Evolutionary conservation across 805 yeast species (phyloP), one percentile per base, ranked within the genome.

Genomic region (Candida boleticola): DNA sequence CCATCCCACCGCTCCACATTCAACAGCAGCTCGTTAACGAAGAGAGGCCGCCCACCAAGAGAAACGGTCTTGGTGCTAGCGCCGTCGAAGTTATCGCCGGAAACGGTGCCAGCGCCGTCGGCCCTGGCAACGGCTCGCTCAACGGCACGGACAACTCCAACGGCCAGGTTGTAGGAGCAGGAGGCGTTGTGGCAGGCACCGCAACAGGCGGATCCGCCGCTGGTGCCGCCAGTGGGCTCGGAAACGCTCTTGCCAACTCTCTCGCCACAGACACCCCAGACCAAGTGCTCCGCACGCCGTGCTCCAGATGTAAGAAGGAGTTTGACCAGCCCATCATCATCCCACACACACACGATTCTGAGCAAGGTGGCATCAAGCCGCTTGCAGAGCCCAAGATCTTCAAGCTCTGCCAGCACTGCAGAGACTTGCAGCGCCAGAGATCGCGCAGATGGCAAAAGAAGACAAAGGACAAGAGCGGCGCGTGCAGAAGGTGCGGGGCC

Each of bases 371-470:
- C 21, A 43, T 50, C 41, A 60, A 61, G 55, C 64, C 47, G 55
- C 65, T 40, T 50, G 66, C 58, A 38, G 69, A 54, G 51, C 74
- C 59, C 23, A 76, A 73, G 51, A 58, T 64, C 13, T 82, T 58
- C 61, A 79, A 79, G 54, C 61, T 80, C 40, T 82, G 88, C 54
- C 73, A 74, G 23, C 86, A 80, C 53, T 82, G 88, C 54, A 71
- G 87, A 29, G 81, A 76, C 39, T 58, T 79, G 37, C 88, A 82
- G 55, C 60, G 87, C 38, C 79, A 79, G 54, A 60, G 87, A 46
- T 74, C 82, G 4, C 63, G 82, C 45, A 64, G 84, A 47, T 82
- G 87, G 87, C 86, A 81, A 53, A 63, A 66, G 54, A 74, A 74
- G 47, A 80, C 84, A 3, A 79, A 77, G 50, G 73, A 71, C 48